Base-by-base conservation (phyloP, 768 basidiomycete genomes). In the Tricholomella constricta region DNA sequence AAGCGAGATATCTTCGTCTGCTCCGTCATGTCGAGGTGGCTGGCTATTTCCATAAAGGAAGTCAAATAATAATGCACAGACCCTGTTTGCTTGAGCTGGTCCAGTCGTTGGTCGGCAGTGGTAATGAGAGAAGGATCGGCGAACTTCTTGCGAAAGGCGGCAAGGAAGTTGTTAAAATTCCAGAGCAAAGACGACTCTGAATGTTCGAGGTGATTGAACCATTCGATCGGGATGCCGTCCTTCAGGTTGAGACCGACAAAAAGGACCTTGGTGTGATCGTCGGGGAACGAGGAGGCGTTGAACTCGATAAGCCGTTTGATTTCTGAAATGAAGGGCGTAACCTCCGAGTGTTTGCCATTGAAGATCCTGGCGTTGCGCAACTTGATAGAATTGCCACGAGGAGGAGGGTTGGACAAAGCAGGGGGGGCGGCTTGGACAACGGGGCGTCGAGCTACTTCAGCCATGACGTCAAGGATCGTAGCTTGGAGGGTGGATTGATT, bases 81-180 rank as follows among this genome's bases (percentile, higher is more conserved):
- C 10, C 65, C 61, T 25, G 67, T 67, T 50, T 74, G 72, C 36
- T 56, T 55, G 20, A 75, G 67, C 11, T 48, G 46, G 22, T 67
- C 60, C 35, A 73, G 49, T 46, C 69, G 66, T 20, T 52, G 52
- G 14, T 65, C 49, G 25, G 69, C 62, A 12, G 63, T 61, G n/a
- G 61, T 60, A 26, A 64, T 61, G 6, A 62, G 52, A 46, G 69
- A 47, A 3, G 64, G n/a, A n/a, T n/a, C n/a, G n/a, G n/a, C n/a
- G n/a, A n/a, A n/a, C n/a, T n/a, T n/a, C n/a, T n/a, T n/a, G n/a
- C n/a, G n/a, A n/a, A n/a, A n/a, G n/a, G n/a, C n/a, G n/a, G n/a
- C n/a, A n/a, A n/a, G n/a, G n/a, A n/a, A n/a, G n/a, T n/a, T n/a
- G n/a, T n/a, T n/a, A n/a, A n/a, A n/a, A n/a, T n/a, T n/a, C n/a